These are phyloP conservation scores for Lotus japonicus DNA, from an alignment of 306 rosid species.

Conservation along the genomic window DNA sequence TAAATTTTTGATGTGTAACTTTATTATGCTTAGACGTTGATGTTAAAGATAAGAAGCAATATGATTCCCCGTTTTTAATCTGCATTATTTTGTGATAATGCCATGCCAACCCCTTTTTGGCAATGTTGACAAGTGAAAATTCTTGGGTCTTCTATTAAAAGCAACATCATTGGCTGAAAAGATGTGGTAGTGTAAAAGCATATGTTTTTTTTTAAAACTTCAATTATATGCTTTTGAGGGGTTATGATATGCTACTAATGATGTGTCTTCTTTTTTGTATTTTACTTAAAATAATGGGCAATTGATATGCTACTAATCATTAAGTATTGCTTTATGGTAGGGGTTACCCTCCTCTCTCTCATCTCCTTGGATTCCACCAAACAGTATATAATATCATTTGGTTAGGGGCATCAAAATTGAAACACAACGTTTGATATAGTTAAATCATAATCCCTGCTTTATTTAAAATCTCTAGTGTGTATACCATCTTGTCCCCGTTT, in stretches of 20 bases:
- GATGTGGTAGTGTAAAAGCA: constrained; percentile 25
- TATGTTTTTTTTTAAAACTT: constrained; percentile 4
- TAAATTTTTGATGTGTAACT: constrained; percentile 20
- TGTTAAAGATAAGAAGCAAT: constrained; percentile 12
- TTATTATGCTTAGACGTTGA: constrained; percentile 12
- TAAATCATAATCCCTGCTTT: not conserved
- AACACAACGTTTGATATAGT: not conserved
- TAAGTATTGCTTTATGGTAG: constrained; percentile 41
- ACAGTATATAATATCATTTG: not conserved
- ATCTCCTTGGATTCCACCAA: constrained; percentile 23
- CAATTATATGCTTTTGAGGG: constrained; percentile 10
- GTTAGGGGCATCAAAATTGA: not conserved
- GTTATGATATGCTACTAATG: not conserved
- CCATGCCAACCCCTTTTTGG: constrained; percentile 37
- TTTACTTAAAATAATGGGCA: constrained; percentile 14
- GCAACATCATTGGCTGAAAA: constrained; percentile 36
- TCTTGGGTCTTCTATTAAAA: constrained; percentile 17
- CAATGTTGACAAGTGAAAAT: constrained; percentile 28
- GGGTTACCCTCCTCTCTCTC: constrained; percentile 24
- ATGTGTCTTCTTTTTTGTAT: constrained; percentile 18
- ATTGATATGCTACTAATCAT: constrained; percentile 20
- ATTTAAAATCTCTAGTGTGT: not conserved
- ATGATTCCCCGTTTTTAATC: not conserved
- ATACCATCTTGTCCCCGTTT: not conserved
- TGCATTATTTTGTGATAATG: constrained; percentile 45